A percentile compares a stretch with the other conserved stretches of the same genome.
phyloP scores from a whole-genome alignment of 768 basidiomycete genomes.

The Pulveroboletus frians region DNA sequence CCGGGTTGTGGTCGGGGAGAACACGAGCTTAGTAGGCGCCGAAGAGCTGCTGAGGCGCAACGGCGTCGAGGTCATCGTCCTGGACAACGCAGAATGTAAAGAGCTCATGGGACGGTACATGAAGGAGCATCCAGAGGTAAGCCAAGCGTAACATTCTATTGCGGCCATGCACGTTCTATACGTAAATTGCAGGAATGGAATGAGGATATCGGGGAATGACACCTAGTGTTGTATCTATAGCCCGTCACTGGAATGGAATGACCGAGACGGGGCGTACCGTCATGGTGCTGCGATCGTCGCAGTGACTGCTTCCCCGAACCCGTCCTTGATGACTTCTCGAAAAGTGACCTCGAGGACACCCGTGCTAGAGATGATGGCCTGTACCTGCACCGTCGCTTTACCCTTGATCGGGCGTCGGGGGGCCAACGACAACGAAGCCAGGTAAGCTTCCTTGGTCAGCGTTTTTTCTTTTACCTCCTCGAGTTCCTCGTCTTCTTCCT shows the following conservation, averaged over 20 bases:
- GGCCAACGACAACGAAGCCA: slow-evolving; percentile 36
- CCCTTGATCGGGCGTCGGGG: slow-evolving; percentile 40
- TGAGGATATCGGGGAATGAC: slow-evolving; percentile 54
- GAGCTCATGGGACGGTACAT: slow-evolving; percentile 55
- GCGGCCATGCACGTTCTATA: slow-evolving; percentile 12
- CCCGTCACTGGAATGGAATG: neutral
- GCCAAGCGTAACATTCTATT: slow-evolving; percentile 4
- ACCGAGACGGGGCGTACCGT: slow-evolving; percentile 6
- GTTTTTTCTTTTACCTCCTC: slow-evolving; percentile 62
- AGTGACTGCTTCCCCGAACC: slow-evolving; percentile 31
- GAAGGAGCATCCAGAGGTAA: slow-evolving; percentile 48
- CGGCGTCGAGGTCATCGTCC: slow-evolving; percentile 51
- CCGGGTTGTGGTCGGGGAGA: slow-evolving; percentile 63
- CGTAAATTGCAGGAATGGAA: slow-evolving; percentile 44
- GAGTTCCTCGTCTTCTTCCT: slow-evolving; percentile 50
- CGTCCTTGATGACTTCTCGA: slow-evolving; percentile 33
- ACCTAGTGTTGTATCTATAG: slow-evolving; percentile 4
- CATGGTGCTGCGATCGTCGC: slow-evolving; percentile 23
- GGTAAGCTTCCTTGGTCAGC: slow-evolving; percentile 47
- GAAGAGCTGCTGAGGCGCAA: slow-evolving; percentile 48
- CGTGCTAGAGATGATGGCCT: slow-evolving; percentile 30
- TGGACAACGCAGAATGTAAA: slow-evolving; percentile 48
- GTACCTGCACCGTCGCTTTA: slow-evolving; percentile 48
- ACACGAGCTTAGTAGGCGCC: slow-evolving; percentile 46
- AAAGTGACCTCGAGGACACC: slow-evolving; percentile 37